These are phyloP conservation scores for Medicago lupulina DNA, from an alignment of 306 rosid species.

Conservation along the genomic window DNA sequence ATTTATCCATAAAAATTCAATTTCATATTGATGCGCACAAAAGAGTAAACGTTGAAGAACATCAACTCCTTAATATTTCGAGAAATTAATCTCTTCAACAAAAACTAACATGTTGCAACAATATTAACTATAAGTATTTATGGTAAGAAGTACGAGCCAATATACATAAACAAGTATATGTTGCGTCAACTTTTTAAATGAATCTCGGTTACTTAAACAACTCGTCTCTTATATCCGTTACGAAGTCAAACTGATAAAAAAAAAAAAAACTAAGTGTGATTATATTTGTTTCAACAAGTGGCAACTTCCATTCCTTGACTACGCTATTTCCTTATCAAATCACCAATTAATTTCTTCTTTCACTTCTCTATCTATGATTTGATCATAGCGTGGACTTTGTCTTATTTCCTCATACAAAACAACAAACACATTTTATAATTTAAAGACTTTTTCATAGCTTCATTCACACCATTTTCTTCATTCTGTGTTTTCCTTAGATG, in stretches of 20 bases:
- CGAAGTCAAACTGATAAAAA: conserved; percentile 25
- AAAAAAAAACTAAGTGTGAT: neutral
- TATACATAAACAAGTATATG: too few relatives aligned
- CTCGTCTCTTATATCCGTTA: neutral
- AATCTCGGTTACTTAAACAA: neutral
- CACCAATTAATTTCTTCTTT: neutral
- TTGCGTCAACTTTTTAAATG: too few relatives aligned
- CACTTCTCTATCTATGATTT: neutral
- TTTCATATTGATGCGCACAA: too few relatives aligned
- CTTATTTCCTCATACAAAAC: conserved; percentile 3
- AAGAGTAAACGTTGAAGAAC: too few relatives aligned
- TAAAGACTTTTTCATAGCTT: neutral
- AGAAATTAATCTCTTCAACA: too few relatives aligned
- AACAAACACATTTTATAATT: neutral
- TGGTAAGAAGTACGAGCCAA: too few relatives aligned
- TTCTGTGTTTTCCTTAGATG: neutral
- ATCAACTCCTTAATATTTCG: too few relatives aligned
- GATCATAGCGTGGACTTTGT: conserved; percentile 23
- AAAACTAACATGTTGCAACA: too few relatives aligned
- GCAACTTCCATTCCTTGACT: conserved; percentile 44
- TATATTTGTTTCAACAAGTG: conserved; percentile 2
- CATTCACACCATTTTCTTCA: conserved; percentile 17
- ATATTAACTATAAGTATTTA: too few relatives aligned
- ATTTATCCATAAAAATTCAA: too few relatives aligned
- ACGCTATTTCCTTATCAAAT: neutral